Evolutionary conservation across 345 rosid genomes (phyloP).

Genomic region (Salix viminalis): DNA sequence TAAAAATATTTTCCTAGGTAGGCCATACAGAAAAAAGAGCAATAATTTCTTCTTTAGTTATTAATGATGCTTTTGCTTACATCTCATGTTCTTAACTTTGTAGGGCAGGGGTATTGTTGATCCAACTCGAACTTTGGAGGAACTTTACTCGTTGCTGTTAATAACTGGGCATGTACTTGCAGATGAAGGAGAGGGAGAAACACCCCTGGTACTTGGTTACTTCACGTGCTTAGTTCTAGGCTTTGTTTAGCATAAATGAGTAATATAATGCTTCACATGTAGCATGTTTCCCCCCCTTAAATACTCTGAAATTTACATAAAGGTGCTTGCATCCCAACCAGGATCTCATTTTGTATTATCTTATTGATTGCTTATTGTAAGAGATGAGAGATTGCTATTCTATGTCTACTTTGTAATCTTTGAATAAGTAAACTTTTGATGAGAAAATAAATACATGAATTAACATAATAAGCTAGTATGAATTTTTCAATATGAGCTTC

Average conservation of each 20-base stretch:
- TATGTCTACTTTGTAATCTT: not conserved
- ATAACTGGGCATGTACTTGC: constrained; percentile 93
- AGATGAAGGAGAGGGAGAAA: constrained; percentile 99
- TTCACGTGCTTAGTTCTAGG: constrained; percentile 18
- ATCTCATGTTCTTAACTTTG: constrained; percentile 20
- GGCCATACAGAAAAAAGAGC: too few species aligned
- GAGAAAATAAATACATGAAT: not conserved
- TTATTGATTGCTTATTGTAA: not conserved
- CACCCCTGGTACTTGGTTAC: constrained; percentile 68
- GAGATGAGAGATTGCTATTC: not conserved
- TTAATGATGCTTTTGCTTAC: constrained; percentile 1
- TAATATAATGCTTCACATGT: not conserved
- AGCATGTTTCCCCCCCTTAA: not conserved
- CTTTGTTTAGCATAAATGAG: not conserved
- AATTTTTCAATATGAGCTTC: too few species aligned
- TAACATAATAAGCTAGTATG: too few species aligned
- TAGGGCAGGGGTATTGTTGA: constrained; percentile 87
- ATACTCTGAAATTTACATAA: not conserved
- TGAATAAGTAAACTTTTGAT: not conserved
- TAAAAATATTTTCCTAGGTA: too few species aligned
- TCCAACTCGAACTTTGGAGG: constrained; percentile 81
- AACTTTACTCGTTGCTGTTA: constrained; percentile 77
- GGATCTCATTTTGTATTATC: not conserved
- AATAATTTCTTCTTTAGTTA: not conserved
- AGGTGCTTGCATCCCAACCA: not conserved